Percentiles rank a stretch among this genome's conserved stretches.
phyloP scores from a whole-genome alignment of 805 yeast genomes.

The Starmerella floris region DNA sequence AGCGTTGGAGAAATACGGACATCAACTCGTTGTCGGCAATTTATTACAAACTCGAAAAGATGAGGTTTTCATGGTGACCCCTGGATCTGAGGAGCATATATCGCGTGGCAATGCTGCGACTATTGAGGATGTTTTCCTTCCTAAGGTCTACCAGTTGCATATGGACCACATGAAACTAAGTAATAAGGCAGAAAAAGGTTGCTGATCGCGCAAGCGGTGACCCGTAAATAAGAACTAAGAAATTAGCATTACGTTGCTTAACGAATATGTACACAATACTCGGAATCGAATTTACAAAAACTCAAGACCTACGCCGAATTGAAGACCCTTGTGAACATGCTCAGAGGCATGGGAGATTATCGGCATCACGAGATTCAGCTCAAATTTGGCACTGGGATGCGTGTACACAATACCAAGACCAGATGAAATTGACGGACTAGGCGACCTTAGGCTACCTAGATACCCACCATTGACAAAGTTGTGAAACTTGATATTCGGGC shows the following conservation, averaged over 20 bases:
- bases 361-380: constrained; percentile 52
- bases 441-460: constrained; percentile 25
- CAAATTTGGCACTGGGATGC: constrained; percentile 55
- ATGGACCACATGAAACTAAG: constrained; percentile 47
- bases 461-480: constrained; percentile 56
- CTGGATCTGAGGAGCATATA: constrained; percentile 27
- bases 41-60: constrained; percentile 73
- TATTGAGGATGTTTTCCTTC: constrained; percentile 70
- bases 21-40: constrained; percentile 91
- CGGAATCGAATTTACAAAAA: constrained; percentile 35
- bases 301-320: constrained; percentile 50
- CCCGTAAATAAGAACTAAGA: no score
- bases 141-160: constrained; percentile 58
- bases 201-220: no score
- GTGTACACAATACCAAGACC: constrained; percentile 50
- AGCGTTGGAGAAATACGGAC: constrained; percentile 76
- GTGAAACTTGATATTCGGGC: constrained; percentile 47
- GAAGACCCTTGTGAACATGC: constrained; percentile 47
- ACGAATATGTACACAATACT: no score
- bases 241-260: no score
- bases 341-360: constrained; percentile 40
- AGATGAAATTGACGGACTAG: constrained; percentile 38
- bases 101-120: constrained; percentile 38
- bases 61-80: constrained; percentile 74
- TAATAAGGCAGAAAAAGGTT: no score